Evolutionary conservation across 2,329 filamentous ascomycete species (phyloP), one percentile per base, ranked within the genome.

Genomic region (Chalara sp.): DNA sequence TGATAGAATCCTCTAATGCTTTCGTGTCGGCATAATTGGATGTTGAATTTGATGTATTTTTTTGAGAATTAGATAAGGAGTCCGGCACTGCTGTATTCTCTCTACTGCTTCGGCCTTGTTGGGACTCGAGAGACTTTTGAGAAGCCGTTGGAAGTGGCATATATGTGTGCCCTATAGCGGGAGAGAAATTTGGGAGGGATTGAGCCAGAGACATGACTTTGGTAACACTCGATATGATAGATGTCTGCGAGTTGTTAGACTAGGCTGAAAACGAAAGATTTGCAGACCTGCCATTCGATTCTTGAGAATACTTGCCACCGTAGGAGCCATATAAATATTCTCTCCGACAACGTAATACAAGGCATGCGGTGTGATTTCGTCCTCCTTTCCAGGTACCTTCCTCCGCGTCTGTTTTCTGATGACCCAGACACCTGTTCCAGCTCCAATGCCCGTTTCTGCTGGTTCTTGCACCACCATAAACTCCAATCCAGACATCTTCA

Each of bases 241-340:
- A 50, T 45, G 56, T 43, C 56, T 51, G 32, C 7, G 13, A 5
- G 5, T 30, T 7, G 29, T 56, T 45, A 56, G 50, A 45, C 39
- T 42, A 11, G 29, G 10, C 10, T 30, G 5, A n/a, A 13, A 28
- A 12, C n/a, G n/a, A 5, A 40, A 37, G 11, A 6, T n/a, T 30
- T 33, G 10, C 11, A 2, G 43, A 64, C 73, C 44, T 65, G 84
- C 81, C 57, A 84, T 75, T 58, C 80, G 70, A 46, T 76, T 77
- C 44, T 74, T 76, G 10, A 86, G 62, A 6, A 85, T 73, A 59
- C 84, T 80, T 2, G 74, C 76, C 29, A 85, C 59, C 1, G 75
- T 76, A 2, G 83, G 81, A 6, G 83, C 81, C 75, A 81, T 81
- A 62, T 84, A 86, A 4, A 86, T 78, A 48, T 84, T 81, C 57